Evolutionary conservation across 805 yeast genomes (phyloP), one percentile per base, ranked within the genome.

Genomic region (Yarrowia alimentaria): DNA sequence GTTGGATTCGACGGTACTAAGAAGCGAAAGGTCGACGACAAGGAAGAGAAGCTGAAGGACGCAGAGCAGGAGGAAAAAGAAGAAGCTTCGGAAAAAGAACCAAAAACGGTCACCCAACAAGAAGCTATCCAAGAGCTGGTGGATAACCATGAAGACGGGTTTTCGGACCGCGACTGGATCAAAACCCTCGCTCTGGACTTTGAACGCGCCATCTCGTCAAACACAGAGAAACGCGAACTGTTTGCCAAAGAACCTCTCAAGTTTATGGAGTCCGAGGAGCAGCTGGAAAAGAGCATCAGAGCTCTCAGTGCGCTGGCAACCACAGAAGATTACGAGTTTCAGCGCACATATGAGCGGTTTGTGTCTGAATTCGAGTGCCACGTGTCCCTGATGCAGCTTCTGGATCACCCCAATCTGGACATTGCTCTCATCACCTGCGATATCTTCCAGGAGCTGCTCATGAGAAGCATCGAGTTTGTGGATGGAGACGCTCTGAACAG

Each of bases 121-220:
- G 12, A 10, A 10, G 31, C 22, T 7, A 31, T 45, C 37, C 51
- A 45, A 17, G 11, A 13, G 9, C 12, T 30, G 8, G 34, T 42
- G 29, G 49, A 42, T 11, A 37, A 42, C 18, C 47, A 38, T 29
- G 17, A 33, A 20, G 37, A 32, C 17, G 25, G 6, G 4, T 20
- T 14, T 13, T 6, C 9, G 13, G 25, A 28, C 5, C n/a, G 20
- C 12, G 30, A 25, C 14, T 26, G 56, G 29, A 47, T 30, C 14
- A 53, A 52, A 32, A 42, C 38, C 3, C 48, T 57, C 5, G 53
- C 34, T 38, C 19, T 40, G 2, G 37, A 40, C 19, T 68, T 74
- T 43, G 75, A 62, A 47, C 58, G 50, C 7, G 57, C 59, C 4
- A 38, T 57, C 14, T 31, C 49, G 7, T 22, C 30, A 16, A 59